Percentiles rank a stretch among this genome's conserved stretches.
phyloP scores from a whole-genome alignment of 1,284 basidiomycete genomes.

The Ustilago cynodontis region DNA sequence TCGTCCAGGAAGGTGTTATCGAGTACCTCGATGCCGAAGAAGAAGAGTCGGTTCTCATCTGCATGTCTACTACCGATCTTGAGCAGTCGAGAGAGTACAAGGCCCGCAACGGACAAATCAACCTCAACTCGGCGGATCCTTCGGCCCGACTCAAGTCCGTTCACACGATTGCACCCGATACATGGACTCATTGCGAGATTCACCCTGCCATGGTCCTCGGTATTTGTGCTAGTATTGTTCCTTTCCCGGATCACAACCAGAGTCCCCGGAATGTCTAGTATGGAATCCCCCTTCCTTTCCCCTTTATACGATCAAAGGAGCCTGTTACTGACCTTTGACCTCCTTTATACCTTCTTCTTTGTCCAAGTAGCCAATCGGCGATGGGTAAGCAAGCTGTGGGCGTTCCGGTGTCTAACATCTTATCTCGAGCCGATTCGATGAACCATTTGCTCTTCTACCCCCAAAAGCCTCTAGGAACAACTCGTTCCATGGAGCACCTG shows the following conservation, averaged over 20 bases:
- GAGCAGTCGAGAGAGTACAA: conserved; percentile 75
- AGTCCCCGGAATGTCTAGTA: conserved; percentile 96
- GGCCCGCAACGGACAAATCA: conserved; percentile 74
- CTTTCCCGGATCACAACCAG: conserved; percentile 99
- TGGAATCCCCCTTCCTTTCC: not conserved
- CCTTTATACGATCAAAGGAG: not conserved
- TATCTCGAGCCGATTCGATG: conserved; percentile 77
- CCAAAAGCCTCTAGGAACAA: conserved; percentile 97
- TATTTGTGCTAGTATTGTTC: conserved; percentile 97
- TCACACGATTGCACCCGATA: conserved; percentile 63
- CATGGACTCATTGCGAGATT: conserved; percentile 99
- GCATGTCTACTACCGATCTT: conserved; percentile 96
- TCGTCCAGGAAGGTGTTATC: conserved; percentile 88
- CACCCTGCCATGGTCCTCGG: conserved; percentile 99
- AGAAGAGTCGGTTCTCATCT: conserved; percentile 99
- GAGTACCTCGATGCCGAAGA: conserved; percentile 98
- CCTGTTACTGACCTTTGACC: not conserved
- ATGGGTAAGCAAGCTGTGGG: conserved; percentile 68
- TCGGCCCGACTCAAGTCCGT: conserved; percentile 79
- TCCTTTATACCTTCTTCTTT: conserved; percentile 6
- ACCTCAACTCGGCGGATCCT: conserved; percentile 81
- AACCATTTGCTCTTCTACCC: conserved; percentile 97
- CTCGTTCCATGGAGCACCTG: conserved; percentile 97
- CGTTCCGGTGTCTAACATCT: conserved; percentile 95
- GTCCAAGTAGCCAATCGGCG: conserved; percentile 11